Base-by-base conservation (phyloP, 2,329 filamentous ascomycete genomes). In the Ophiosphaerella herpotricha region DNA sequence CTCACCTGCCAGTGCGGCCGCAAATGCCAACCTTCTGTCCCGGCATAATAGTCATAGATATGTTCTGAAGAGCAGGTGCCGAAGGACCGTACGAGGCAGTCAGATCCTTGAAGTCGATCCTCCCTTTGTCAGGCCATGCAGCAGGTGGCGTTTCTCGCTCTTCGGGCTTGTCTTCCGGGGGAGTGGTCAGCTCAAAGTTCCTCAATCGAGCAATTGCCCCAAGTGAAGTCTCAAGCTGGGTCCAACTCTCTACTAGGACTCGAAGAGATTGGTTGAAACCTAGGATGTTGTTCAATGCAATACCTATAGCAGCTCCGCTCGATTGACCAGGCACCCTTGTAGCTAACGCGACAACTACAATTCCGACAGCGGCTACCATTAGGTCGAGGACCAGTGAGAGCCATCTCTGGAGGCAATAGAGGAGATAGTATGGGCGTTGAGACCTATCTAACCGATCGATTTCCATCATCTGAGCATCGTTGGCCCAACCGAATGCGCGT, bases 201-300 rank as follows among this genome's bases (percentile, higher is more conserved):
- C 77, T 78, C 39, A 84, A 71, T 8, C 82, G 73, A 8, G 76
- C 69, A 16, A 85, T 73, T 3, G 82, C 81, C 7, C 82, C 82
- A 31, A 85, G 75, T n/a, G 76, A 76, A 0, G 80, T 84, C 56
- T 85, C 82, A 18, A 85, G 67, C 14, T 71, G 70, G 0, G 81
- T 84, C 80, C 81, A 85, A n/a, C 70, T 74, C 2, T 71, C 57
- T 5, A 81, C 69, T 8, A 81, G 58, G 9, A 74, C 61, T 37
- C 76, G 77, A 37, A 83, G 68, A 24, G 71, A 74, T 24, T 75
- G 68, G 51, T 75, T 80, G 62, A 83, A 80, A 26, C 72, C 66
- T 34, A 83, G 74, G 29, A 82, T 71, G 37, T 77, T 79, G 23
- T 81, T 63, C 8, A 84, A 63, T 1, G 78, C 77, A 2, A 82